Conservation (phyloP, 768 basidiomycete species). For the Podaxis mareebaensis region DNA sequence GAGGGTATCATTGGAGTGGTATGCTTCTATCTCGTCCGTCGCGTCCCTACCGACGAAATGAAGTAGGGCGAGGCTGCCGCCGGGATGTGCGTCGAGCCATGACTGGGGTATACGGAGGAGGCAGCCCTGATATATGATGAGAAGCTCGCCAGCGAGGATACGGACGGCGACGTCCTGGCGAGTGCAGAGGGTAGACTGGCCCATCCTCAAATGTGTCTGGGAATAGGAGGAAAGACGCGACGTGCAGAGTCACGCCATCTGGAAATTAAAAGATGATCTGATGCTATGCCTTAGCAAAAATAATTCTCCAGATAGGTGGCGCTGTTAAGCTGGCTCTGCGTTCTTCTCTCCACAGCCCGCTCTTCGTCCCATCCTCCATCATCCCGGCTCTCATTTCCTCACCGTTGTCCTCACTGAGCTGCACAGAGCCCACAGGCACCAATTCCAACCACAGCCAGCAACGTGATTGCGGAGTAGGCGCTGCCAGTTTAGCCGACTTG, state of each 20-base stretch:
- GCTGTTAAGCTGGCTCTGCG: background rate
- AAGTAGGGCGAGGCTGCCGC: constrained; percentile 83
- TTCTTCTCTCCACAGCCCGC: background rate
- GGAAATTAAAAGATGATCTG: background rate
- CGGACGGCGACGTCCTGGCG: constrained; percentile 60
- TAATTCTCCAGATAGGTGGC: background rate
- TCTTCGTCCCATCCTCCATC: background rate
- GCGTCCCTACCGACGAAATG: constrained; percentile 97
- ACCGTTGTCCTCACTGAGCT: background rate
- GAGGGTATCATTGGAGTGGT: constrained; percentile 67
- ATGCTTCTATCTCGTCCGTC: constrained; percentile 91
- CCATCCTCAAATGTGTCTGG: constrained; percentile 21
- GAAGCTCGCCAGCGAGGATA: constrained; percentile 73
- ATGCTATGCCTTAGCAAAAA: constrained; percentile 5
- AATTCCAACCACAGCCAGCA: background rate
- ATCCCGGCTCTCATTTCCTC: background rate
- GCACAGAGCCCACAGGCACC: background rate
- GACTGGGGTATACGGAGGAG: constrained; percentile 64
- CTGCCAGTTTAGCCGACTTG: constrained; percentile 20
- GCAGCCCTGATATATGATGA: constrained; percentile 70
- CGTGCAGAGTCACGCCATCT: constrained; percentile 12
- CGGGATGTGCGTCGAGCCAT: constrained; percentile 90
- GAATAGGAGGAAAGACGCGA: constrained; percentile 11
- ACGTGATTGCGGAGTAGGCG: background rate
- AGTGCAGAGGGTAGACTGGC: constrained; percentile 30